Conservation (phyloP, 495 filamentous ascomycete species). For the Hypoxylon rickii region DNA sequence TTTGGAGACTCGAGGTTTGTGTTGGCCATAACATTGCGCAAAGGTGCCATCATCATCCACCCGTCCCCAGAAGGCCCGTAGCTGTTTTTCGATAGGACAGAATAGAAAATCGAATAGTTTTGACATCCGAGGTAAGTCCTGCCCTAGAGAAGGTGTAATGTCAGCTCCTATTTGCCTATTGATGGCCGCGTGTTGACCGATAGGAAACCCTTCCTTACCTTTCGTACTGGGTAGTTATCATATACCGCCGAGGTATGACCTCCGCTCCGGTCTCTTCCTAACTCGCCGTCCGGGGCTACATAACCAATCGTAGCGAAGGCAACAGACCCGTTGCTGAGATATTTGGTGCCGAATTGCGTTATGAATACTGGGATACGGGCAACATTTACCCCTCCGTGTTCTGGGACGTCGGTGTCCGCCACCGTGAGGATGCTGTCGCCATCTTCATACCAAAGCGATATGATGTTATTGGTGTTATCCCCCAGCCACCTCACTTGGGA, state of each 20-base stretch:
- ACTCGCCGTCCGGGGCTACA: conserved; percentile 11
- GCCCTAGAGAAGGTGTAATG: too few species aligned
- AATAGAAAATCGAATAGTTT: conserved; percentile 36
- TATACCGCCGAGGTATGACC: conserved; percentile 23
- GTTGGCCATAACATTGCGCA: conserved; percentile 27
- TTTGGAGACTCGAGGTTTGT: conserved; percentile 19
- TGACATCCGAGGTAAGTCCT: conserved; percentile 6
- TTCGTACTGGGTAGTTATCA: conserved; percentile 6
- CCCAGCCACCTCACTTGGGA: conserved; percentile 36
- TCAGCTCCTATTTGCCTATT: too few species aligned
- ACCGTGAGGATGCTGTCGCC: too few species aligned
- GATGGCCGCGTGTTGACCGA: too few species aligned
- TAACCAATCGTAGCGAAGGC: conserved; percentile 30
- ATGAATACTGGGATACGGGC: conserved; percentile 25
- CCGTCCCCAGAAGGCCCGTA: not conserved
- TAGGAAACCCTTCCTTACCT: conserved; percentile 23
- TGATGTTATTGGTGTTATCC: conserved; percentile 15
- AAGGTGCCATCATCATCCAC: conserved; percentile 17
- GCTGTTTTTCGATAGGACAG: conserved; percentile 15
- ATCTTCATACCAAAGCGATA: too few species aligned
- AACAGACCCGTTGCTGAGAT: conserved; percentile 26
- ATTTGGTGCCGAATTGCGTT: conserved; percentile 21
- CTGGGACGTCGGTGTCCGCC: too few species aligned
- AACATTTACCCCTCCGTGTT: too few species aligned
- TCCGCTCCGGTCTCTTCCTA: conserved; percentile 12